phyloP scores from a whole-genome alignment of 805 yeast genomes.

The Jamesozyma rosinii region DNA sequence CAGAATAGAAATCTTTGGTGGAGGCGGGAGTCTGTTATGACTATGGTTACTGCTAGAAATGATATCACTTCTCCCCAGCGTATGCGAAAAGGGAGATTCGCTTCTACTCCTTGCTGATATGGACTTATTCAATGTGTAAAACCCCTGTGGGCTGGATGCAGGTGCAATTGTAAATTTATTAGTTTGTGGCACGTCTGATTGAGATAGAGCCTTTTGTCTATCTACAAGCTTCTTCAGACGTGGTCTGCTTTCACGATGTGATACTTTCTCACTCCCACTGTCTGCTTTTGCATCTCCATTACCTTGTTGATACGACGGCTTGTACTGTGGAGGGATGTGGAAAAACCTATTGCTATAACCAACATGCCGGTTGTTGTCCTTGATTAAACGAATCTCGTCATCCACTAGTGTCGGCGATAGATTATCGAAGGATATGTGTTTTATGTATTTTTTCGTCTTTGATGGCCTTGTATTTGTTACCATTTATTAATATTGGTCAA shows the following conservation, averaged over 20 bases:
- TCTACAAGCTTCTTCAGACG: neutral
- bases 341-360: constrained; percentile 20
- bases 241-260: neutral
- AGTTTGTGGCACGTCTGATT: neutral
- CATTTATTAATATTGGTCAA: too few relatives aligned
- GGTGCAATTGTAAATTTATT: neutral
- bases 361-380: constrained; percentile 13
- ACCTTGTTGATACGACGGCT: constrained; percentile 14
- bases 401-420: constrained; percentile 24
- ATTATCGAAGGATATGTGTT: constrained; percentile 29
- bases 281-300: neutral
- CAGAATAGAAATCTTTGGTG: constrained; percentile 17
- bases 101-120: constrained; percentile 8
- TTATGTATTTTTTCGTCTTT: constrained; percentile 11
- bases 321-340: constrained; percentile 28
- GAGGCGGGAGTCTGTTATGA: constrained; percentile 17
- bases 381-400: constrained; percentile 20
- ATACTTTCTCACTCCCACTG: neutral
- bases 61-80: neutral
- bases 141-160: neutral
- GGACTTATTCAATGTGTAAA: neutral
- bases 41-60: constrained; percentile 2
- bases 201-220: neutral
- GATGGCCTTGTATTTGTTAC: neutral
- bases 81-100: constrained; percentile 9